Base-by-base conservation (phyloP, 2,329 filamentous ascomycete species). In the Fusarium subtropicale region DNA sequence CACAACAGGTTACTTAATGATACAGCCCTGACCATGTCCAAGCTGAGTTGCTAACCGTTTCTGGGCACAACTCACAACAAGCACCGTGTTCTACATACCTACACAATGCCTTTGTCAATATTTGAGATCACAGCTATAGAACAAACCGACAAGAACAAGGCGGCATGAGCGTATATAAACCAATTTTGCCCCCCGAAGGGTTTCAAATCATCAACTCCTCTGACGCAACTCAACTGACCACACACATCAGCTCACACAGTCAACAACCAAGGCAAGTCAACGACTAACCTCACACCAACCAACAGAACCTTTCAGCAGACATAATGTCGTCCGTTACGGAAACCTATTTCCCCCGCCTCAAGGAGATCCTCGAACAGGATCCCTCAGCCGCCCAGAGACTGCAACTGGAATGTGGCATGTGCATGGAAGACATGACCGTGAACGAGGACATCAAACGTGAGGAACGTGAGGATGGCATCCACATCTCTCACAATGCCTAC, bases 391-490 rank as follows among this genome's bases (percentile, higher is more conserved):
- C 26, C 7, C 24, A 53, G 3, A 31, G 60, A 4, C 7, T 60
- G 15, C n/a, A 46, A 10, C 24, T 68, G 6, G 16, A 36, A 13
- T 68, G 65, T 39, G 16, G 4, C 7, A 36, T 68, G 2, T 68
- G 65, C 8, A 13, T 12, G 7, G 61, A 66, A 9, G 16, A 18
- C 15, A 66, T 66, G 51, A 50, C n/a, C 0, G 4, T 18, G 1
- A 20, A 36, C 7, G 33, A 22, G 11, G 39, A 60, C 3, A 26
- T 56, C 4, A 15, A 16, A 10, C 2, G 5, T 15, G 26, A 28
- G 2, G 7, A 20, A 15, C 31, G 3, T 18, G 5, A 34, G 2
- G 13, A 33, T 45, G 33, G 7, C 34, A 12, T 22, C 16, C 15
- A 26, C 15, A 12, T 57, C 42, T 31, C 28, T 24, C 51, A 51